Evolutionary conservation across 78 protist genomes (phyloP), one percentile per base, ranked within the genome.

Genomic region (Goniomonas avonlea): DNA sequence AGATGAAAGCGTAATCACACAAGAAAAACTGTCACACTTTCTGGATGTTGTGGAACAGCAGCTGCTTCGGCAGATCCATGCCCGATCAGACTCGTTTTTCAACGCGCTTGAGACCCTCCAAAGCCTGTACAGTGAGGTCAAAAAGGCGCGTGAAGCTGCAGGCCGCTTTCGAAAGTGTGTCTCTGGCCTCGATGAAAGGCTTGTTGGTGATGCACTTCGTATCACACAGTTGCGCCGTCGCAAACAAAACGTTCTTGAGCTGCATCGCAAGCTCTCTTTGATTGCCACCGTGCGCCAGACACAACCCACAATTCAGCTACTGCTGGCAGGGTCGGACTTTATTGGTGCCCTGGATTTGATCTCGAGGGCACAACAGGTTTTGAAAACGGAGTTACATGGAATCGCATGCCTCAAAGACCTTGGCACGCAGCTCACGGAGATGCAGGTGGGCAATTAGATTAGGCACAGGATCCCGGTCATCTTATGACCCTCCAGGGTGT

Each of bases 121-220:
- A n/a, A 20, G 23, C 3, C 58, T 48, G 3, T 48, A 48, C 58
- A n/a, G 32, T 5, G 58, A 48, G 58, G 58, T 48, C 58, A 20
- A 5, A 29, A 56, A 23, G 65, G 23, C 11, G 65, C 37, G 65
- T 11, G 65, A 56, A 29, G 65, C 9, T 56, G 25, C 38, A 21
- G 65, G 50, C 25, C 50, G 50, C 50, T 45, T 8, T 15, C 20
- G 63, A 5, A 11, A 11, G 63, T 5, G 37, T n/a, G 37, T 11
- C 47, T 43, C 32, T n/a, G 2, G 47, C 47, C 31, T 63, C 23
- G 71, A 63, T 43, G 25, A 63, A 27, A 17, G 45, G 71, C 71
- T 63, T 11, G 71, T 63, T 21, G 71, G 71, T 39, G 47, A 63
- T 27, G 71, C 71, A 43, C 71, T 63, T 21, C 71, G 71, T 9